These are phyloP conservation scores for Eimeria sp. DNA, from an alignment of 169 alveolate genomes.

Conservation along the genomic window DNA sequence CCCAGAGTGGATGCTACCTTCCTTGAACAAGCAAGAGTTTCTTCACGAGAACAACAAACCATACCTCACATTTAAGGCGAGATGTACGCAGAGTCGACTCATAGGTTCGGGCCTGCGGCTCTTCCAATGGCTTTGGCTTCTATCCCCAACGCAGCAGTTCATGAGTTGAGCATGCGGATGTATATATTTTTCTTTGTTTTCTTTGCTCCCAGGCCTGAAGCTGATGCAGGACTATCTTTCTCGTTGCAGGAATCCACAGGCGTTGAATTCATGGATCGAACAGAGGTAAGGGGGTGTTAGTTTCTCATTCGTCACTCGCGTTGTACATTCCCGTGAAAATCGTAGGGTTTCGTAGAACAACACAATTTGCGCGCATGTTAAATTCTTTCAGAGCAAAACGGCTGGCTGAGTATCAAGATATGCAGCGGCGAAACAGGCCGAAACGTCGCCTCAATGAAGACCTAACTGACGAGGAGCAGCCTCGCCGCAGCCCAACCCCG, in stretches of 20 bases:
- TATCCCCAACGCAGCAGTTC: not conserved
- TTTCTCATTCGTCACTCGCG: not conserved
- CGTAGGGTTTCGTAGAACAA: not conserved
- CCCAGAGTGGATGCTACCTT: conserved; percentile 95
- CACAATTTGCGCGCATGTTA: not conserved
- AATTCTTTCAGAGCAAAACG: conserved; percentile 20
- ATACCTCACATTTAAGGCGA: conserved; percentile 90
- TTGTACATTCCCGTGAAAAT: not conserved
- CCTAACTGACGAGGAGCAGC: conserved; percentile 83
- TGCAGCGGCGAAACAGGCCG: conserved; percentile 78
- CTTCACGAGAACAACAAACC: conserved; percentile 93
- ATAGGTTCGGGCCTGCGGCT: not conserved
- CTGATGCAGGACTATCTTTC: conserved; percentile 78
- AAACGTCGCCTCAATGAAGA: conserved; percentile 80
- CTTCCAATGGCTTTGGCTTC: not conserved
- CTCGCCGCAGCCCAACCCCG: conserved; percentile 85
- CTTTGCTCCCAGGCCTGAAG: conserved; percentile 56
- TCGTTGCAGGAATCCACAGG: conserved; percentile 82
- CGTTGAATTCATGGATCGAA: conserved; percentile 71
- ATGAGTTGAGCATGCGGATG: not conserved
- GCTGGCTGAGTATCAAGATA: conserved; percentile 68
- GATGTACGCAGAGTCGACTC: conserved; percentile 57
- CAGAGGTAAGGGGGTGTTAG: conserved; percentile 51
- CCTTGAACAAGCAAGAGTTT: conserved; percentile 94
- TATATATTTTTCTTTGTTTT: too few relatives aligned